Conservation (phyloP, 1,139 yeast genomes). For the Pichia sp. region DNA sequence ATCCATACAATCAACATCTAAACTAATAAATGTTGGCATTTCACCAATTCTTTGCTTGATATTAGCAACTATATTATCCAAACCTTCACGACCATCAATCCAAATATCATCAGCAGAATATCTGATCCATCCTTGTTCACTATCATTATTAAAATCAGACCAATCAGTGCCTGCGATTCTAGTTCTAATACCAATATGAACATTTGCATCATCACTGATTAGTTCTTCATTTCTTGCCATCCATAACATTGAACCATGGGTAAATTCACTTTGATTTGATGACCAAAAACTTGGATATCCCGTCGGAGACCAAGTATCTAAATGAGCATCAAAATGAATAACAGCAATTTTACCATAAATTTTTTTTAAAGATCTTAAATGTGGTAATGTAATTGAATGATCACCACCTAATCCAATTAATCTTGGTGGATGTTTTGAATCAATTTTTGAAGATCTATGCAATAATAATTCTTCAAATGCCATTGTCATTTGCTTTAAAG, state of each 20-base stretch:
- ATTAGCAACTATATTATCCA: conserved; percentile 44
- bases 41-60: conserved; percentile 45
- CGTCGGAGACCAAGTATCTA: conserved; percentile 75
- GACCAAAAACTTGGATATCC: conserved; percentile 66
- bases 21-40: conserved; percentile 63
- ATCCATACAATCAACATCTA: conserved; percentile 76
- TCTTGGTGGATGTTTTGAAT: conserved; percentile 42
- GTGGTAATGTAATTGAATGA: conserved; percentile 67
- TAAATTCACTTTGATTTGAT: conserved; percentile 55
- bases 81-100: conserved; percentile 53
- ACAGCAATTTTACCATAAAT: conserved; percentile 60
- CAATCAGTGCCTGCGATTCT: conserved; percentile 52
- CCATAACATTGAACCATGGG: conserved; percentile 82
- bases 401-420: conserved; percentile 72
- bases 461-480: conserved; percentile 56
- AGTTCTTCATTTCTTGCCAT: conserved; percentile 65
- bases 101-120: conserved; percentile 67
- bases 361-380: conserved; percentile 53
- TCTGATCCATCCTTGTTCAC: conserved; percentile 54
- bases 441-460: conserved; percentile 24
- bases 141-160: conserved; percentile 59
- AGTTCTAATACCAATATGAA: conserved; percentile 70
- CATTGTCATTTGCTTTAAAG: conserved; percentile 62
- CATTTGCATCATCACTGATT: conserved; percentile 45
- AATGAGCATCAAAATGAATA: conserved; percentile 73